These are phyloP conservation scores for Aspergillus mulundensis DNA, from an alignment of 495 filamentous ascomycete genomes.

Conservation along the genomic window DNA sequence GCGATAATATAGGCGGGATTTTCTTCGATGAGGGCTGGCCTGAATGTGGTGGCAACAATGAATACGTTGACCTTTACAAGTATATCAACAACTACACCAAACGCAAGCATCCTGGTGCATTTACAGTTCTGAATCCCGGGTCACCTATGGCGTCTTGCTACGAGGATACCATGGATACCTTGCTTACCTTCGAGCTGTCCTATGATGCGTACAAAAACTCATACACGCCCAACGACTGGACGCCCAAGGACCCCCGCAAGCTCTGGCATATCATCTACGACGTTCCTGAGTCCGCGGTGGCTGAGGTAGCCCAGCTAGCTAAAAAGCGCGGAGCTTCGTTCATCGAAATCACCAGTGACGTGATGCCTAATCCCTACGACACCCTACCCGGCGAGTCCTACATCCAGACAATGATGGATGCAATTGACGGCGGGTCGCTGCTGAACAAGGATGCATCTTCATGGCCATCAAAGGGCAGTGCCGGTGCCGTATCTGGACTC, in stretches of 20 bases:
- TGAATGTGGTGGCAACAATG: slow-evolving; percentile 16
- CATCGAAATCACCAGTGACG: slow-evolving; percentile 14
- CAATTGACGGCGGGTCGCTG: slow-evolving; percentile 8
- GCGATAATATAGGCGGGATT: slow-evolving; percentile 17
- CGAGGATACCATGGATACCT: slow-evolving; percentile 17
- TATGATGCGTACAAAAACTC: slow-evolving; percentile 11
- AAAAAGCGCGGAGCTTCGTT: slow-evolving; percentile 5
- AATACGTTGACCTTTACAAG: slow-evolving; percentile 13
- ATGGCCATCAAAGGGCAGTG: background rate
- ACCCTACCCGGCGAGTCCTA: slow-evolving; percentile 15
- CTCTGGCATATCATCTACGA: slow-evolving; percentile 19
- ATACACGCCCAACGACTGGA: slow-evolving; percentile 18
- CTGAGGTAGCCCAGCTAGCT: slow-evolving; percentile 3
- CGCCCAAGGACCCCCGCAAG: slow-evolving; percentile 17
- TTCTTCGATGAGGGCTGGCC: slow-evolving; percentile 24
- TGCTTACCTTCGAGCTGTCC: slow-evolving; percentile 14
- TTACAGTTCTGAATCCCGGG: slow-evolving; percentile 15
- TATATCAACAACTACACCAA: slow-evolving; percentile 16
- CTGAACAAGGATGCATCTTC: background rate
- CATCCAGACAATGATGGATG: slow-evolving; percentile 13
- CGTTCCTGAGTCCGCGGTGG: slow-evolving; percentile 1
- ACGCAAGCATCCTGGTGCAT: slow-evolving; percentile 10
- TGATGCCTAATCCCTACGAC: slow-evolving; percentile 15
- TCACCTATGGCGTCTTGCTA: slow-evolving; percentile 14
- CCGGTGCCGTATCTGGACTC: background rate